Evolutionary conservation across 768 basidiomycete genomes (phyloP).

Genomic region (Mrakia frigida): DNA sequence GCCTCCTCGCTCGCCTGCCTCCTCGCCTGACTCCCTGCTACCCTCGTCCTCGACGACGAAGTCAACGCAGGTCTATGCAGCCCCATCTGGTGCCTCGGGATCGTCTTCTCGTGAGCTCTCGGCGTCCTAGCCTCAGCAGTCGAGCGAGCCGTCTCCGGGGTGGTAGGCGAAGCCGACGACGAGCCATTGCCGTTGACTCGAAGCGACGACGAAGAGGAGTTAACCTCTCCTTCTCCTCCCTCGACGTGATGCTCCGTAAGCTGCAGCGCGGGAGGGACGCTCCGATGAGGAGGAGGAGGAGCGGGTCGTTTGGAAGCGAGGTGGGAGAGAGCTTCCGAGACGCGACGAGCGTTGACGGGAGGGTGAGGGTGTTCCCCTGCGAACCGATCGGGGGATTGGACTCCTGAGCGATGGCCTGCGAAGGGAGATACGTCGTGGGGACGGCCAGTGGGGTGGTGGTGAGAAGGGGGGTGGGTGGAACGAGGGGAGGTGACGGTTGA

Average conservation of each 20-base stretch:
- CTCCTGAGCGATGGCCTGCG: constrained; percentile 39
- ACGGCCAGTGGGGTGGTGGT: constrained; percentile 11
- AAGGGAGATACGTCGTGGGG: constrained; percentile 31
- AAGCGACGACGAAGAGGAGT: constrained; percentile 36
- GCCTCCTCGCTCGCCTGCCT: background rate
- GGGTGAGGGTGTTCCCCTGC: constrained; percentile 34
- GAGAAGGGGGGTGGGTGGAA: constrained; percentile 26
- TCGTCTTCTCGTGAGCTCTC: constrained; percentile 8
- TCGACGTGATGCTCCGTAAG: constrained; percentile 44
- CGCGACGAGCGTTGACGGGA: constrained; percentile 41
- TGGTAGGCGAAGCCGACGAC: background rate
- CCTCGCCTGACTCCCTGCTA: background rate
- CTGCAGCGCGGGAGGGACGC: constrained; percentile 1
- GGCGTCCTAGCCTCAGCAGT: background rate
- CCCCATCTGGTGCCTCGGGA: background rate
- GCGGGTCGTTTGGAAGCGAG: constrained; percentile 33
- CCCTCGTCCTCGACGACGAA: background rate
- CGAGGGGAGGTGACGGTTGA: constrained; percentile 15
- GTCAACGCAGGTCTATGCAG: background rate
- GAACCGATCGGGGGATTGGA: constrained; percentile 45
- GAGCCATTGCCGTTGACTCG: constrained; percentile 19
- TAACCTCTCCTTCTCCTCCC: constrained; percentile 53
- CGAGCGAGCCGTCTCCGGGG: background rate
- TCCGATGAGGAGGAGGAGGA: background rate
- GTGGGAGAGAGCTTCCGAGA: constrained; percentile 47